phyloP scores from a whole-genome alignment of 2,329 filamentous ascomycete species.

The Colletotrichum sp. region DNA sequence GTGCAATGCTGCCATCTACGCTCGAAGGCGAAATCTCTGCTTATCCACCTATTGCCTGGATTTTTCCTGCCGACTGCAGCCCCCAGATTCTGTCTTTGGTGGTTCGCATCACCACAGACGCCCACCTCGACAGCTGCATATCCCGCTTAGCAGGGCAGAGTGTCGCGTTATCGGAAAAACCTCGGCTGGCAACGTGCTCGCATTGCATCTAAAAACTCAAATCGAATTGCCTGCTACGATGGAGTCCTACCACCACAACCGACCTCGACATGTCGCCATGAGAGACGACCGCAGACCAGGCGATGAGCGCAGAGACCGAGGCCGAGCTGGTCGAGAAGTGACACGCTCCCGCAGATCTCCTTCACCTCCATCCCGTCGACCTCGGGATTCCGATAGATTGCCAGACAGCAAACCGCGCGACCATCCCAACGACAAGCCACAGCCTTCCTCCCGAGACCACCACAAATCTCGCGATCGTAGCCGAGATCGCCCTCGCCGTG shows the following conservation, averaged over 20 bases:
- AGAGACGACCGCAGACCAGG: conserved; percentile 45
- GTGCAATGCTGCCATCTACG: not conserved
- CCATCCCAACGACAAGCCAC: conserved; percentile 13
- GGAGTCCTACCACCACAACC: conserved; percentile 17
- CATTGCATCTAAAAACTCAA: conserved; percentile 25
- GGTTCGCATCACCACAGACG: not conserved
- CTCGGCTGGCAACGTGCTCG: conserved; percentile 16
- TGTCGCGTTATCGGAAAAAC: conserved; percentile 23
- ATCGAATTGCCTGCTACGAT: conserved; percentile 18
- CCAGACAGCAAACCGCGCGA: conserved; percentile 19
- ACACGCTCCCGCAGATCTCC: conserved; percentile 36
- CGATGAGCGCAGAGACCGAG: conserved; percentile 45
- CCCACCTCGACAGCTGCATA: conserved; percentile 16
- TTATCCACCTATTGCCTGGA: not conserved
- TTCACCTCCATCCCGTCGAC: conserved; percentile 29
- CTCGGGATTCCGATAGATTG: conserved; percentile 30
- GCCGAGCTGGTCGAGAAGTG: conserved; percentile 43
- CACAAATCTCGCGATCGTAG: conserved; percentile 17
- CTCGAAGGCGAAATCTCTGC: not conserved
- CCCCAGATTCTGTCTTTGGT: not conserved
- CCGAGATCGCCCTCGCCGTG: conserved; percentile 33
- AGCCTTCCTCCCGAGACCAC: conserved; percentile 17
- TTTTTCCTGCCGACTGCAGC: not conserved
- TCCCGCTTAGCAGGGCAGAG: not conserved
- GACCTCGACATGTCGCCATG: conserved; percentile 43